Evolutionary conservation across 1,139 yeast genomes (phyloP), one percentile per base, ranked within the genome.

Genomic region (Meyerozyma elateridarum): DNA sequence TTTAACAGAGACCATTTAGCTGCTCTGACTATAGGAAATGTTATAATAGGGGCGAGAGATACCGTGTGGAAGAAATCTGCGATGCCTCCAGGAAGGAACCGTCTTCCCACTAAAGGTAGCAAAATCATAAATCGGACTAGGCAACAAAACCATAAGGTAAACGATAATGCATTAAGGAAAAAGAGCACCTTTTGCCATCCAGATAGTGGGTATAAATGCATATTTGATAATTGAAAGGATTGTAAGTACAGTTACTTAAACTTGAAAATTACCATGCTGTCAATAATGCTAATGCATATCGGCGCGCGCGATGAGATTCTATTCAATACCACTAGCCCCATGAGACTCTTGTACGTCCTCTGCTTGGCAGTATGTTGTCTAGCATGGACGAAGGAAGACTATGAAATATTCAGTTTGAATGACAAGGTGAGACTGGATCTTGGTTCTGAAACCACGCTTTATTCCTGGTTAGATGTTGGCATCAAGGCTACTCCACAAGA

Each of bases 391-490:
- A 58, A 78, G 0, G 77, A 76, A 36, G 96, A 89, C 52, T 70
- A 83, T 25, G 96, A 89, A 56, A 80, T 91, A 37, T 88, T 89
- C 59, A 69, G 73, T 33, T 64, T 89, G 37, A 83, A 82, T 37
- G 79, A 81, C 39, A 82, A 79, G 33, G 60, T 89, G 25, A 67
- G 66, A 29, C 56, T 64, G 36, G 87, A 82, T 44, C 68, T 85
- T 31, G 93, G 94, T 2, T 42, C 48, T 11, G 75, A 71, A 13
- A 61, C 71, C 25, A 72, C 83, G 22, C 85, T 89, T 52, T 89
- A 89, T 62, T 60, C 75, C 28, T 79, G 85, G 72, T 58, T 84
- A 32, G 73, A 70, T 13, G 56, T 83, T 20, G 46, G 59, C 15
- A 53, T 61, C 2, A 68, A 70, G 38, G 68, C 95, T 5, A 58